Evolutionary conservation across 2,329 filamentous ascomycete species (phyloP).

Genomic region (Aspergillus unguis): DNA sequence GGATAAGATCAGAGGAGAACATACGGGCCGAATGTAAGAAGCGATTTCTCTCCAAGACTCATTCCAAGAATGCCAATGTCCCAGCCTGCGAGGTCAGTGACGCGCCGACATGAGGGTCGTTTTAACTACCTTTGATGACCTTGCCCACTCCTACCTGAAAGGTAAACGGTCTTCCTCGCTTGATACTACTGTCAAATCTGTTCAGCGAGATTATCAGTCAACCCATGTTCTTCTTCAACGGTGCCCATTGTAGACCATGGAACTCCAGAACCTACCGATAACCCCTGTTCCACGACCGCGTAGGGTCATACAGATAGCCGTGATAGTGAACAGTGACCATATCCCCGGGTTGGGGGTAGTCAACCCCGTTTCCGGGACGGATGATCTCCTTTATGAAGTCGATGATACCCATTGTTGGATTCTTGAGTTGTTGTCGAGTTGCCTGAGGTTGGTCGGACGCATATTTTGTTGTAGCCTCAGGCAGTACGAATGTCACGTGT

Average conservation of each 20-base stretch:
- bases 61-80: slow-evolving; percentile 18
- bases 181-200: slow-evolving; percentile 22
- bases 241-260: not conserved
- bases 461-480: not conserved
- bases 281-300: slow-evolving; percentile 18
- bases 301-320: slow-evolving; percentile 21
- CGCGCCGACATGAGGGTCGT: not conserved
- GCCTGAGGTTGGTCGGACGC: not conserved
- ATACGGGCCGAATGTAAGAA: slow-evolving; percentile 20
- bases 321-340: slow-evolving; percentile 22
- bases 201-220: not conserved
- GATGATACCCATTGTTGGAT: slow-evolving; percentile 13
- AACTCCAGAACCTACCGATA: slow-evolving; percentile 12
- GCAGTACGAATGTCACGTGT: not conserved
- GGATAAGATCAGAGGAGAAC: not conserved
- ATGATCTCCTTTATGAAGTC: slow-evolving; percentile 22
- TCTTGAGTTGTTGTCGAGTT: not conserved
- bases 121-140: slow-evolving; percentile 17
- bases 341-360: slow-evolving; percentile 18
- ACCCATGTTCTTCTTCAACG: not conserved
- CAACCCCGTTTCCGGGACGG: slow-evolving; percentile 19
- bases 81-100: slow-evolving; percentile 11
- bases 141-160: slow-evolving; percentile 19
- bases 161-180: slow-evolving; percentile 17
- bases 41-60: slow-evolving; percentile 20